phyloP scores from a whole-genome alignment of 2,329 filamentous ascomycete genomes.

The Aspergillus piperis region DNA sequence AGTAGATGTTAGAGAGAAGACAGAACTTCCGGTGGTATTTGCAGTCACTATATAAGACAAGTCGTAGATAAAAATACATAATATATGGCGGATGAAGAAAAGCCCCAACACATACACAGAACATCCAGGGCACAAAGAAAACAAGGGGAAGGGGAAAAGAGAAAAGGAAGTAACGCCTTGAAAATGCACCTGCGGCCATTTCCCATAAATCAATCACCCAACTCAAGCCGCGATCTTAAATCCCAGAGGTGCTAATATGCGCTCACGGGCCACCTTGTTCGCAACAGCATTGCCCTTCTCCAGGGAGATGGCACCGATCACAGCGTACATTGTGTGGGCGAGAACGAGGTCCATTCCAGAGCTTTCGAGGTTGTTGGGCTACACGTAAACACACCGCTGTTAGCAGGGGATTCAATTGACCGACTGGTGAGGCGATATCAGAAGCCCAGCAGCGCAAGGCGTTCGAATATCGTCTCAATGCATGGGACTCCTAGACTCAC shows the following conservation, averaged over 20 bases:
- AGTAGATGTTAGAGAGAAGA: background rate
- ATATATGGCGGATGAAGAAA: constrained; percentile 27
- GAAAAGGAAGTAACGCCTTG: constrained; percentile 36
- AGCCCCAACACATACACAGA: constrained; percentile 23
- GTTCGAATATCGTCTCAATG: background rate
- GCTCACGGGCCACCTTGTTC: constrained; percentile 71
- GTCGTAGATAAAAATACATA: constrained; percentile 38
- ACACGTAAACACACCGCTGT: background rate
- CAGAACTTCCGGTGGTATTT: constrained; percentile 25
- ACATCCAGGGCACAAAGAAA: constrained; percentile 23
- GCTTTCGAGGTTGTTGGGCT: constrained; percentile 66
- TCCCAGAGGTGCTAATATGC: constrained; percentile 63
- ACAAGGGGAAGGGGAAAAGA: constrained; percentile 16
- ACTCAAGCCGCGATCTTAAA: constrained; percentile 33
- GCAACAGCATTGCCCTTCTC: constrained; percentile 81
- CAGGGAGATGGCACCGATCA: constrained; percentile 85
- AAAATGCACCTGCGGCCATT: constrained; percentile 38
- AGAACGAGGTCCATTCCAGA: constrained; percentile 78
- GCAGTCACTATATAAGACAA: constrained; percentile 27
- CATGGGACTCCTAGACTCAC: constrained; percentile 52
- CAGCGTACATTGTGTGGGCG: constrained; percentile 75
- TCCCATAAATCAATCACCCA: constrained; percentile 19
- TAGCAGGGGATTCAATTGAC: background rate
- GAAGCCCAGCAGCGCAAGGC: background rate
- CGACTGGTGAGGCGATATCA: background rate